phyloP scores from a whole-genome alignment of 495 filamentous ascomycete species.

The Podospora bellae-mahoneyi region DNA sequence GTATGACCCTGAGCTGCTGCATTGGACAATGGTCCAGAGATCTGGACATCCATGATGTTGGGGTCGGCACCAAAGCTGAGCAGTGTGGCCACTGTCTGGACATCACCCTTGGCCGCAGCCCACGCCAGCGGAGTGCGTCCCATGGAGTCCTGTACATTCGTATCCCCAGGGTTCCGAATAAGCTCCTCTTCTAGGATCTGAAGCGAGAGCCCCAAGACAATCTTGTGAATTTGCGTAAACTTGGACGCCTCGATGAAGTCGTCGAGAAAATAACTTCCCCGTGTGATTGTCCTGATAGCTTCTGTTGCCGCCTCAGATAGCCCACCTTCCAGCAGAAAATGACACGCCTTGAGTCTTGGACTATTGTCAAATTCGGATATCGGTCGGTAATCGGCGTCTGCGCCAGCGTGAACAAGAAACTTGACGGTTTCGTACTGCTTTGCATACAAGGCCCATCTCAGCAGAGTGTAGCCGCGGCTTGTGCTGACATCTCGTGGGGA shows the following conservation, averaged over 20 bases:
- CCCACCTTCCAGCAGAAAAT: slow-evolving; percentile 1
- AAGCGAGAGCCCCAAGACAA: background rate
- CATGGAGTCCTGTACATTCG: slow-evolving; percentile 6
- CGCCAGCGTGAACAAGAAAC: slow-evolving; percentile 2
- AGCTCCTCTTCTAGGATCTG: slow-evolving; percentile 2
- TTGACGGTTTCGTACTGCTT: slow-evolving; percentile 3
- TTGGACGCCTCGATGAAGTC: slow-evolving; percentile 4
- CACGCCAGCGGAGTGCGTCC: slow-evolving; percentile 13
- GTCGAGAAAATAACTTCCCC: background rate
- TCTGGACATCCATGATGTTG: slow-evolving; percentile 14
- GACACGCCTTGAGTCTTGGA: slow-evolving; percentile 1
- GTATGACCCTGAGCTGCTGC: slow-evolving; percentile 16
- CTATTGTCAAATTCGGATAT: slow-evolving; percentile 3
- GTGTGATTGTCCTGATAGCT: background rate
- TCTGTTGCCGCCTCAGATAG: background rate
- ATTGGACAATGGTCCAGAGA: slow-evolving; percentile 4
- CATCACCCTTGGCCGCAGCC: slow-evolving; percentile 15
- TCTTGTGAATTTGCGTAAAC: slow-evolving; percentile 3
- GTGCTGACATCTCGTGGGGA: background rate
- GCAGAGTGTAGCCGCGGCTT: background rate
- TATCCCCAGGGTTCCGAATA: background rate
- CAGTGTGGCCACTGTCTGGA: slow-evolving; percentile 8
- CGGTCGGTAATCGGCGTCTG: slow-evolving; percentile 5
- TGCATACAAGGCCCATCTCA: slow-evolving; percentile 4
- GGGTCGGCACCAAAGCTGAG: slow-evolving; percentile 20